Percentiles rank a stretch among this genome's conserved stretches.
Conservation (phyloP, 768 basidiomycete genomes). For the Tephrocybe rancida region DNA sequence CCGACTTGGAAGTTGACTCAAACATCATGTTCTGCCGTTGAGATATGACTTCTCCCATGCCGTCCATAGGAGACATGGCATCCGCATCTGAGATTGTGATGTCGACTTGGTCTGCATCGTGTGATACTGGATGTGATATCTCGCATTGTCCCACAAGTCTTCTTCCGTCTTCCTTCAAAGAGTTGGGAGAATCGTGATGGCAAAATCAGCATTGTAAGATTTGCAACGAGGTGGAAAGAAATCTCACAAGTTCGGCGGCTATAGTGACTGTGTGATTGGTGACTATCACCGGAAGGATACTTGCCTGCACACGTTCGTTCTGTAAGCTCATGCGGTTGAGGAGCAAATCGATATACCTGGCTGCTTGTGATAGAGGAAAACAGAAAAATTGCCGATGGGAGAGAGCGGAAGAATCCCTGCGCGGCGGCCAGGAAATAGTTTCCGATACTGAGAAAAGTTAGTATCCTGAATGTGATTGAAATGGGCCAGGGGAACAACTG, state of each 20-base stretch:
- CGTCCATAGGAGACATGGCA: conserved; percentile 52
- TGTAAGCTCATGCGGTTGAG: conserved; percentile 15
- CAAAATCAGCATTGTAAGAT: conserved; percentile 7
- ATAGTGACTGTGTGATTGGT: conserved; percentile 97
- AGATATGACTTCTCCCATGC: conserved; percentile 48
- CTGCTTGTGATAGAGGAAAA: conserved; percentile 91
- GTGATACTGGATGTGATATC: conserved; percentile 81
- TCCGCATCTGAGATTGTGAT: conserved; percentile 33
- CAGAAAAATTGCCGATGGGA: conserved; percentile 92
- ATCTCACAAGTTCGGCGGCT: conserved; percentile 79
- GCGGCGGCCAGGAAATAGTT: conserved; percentile 93
- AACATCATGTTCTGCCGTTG: conserved; percentile 69
- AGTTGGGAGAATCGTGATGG: conserved; percentile 4
- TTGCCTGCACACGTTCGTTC: conserved; percentile 46
- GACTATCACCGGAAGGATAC: conserved; percentile 88
- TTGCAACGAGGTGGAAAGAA: conserved; percentile 18
- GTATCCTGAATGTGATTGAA: not conserved
- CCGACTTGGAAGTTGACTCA: conserved; percentile 51
- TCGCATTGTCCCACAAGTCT: conserved; percentile 90
- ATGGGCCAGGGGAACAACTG: not conserved
- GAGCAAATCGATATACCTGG: conserved; percentile 35
- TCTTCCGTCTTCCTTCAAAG: conserved; percentile 67
- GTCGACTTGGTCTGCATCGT: conserved; percentile 27
- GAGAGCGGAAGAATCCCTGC: conserved; percentile 86
- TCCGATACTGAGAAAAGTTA: conserved; percentile 67